phyloP scores from a whole-genome alignment of 805 yeast genomes.

The Wickerhamiella cacticola region DNA sequence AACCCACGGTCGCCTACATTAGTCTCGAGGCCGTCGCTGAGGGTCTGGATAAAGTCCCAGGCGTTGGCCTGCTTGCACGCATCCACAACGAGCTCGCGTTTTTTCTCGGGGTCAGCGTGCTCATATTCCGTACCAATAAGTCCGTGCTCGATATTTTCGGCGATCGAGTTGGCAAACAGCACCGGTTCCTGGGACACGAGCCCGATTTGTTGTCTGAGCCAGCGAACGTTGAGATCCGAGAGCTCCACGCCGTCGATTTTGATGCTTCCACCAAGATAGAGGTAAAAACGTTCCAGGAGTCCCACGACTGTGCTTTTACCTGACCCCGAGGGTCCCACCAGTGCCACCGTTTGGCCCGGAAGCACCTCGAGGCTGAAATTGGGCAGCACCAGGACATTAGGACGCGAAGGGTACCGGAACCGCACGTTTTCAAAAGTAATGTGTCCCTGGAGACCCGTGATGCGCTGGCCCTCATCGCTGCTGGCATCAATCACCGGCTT shows the following conservation, averaged over 20 bases:
- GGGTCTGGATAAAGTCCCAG: conserved; percentile 35
- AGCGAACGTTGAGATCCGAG: conserved; percentile 54
- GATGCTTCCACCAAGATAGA: conserved; percentile 60
- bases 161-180: conserved; percentile 72
- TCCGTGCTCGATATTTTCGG: conserved; percentile 83
- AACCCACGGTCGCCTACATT: conserved; percentile 51
- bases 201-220: conserved; percentile 66
- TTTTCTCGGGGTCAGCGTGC: conserved; percentile 30
- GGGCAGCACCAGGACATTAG: conserved; percentile 69
- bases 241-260: conserved; percentile 78
- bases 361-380: conserved; percentile 70
- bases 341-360: conserved; percentile 82
- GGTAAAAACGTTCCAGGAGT: conserved; percentile 79
- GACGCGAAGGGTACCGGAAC: conserved; percentile 69
- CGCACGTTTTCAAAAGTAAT: conserved; percentile 72
- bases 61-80: conserved; percentile 33
- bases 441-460: conserved; percentile 39
- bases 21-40: conserved; percentile 77
- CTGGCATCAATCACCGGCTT: conserved; percentile 31
- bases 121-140: conserved; percentile 61
- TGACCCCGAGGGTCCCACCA: conserved; percentile 93
- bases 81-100: conserved; percentile 29
- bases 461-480: conserved; percentile 22
- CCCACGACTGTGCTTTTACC: conserved; percentile 88
- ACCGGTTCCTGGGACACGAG: conserved; percentile 97